These are phyloP conservation scores for Crepidotus variabilis DNA, from an alignment of 768 basidiomycete genomes.

Conservation along the genomic window DNA sequence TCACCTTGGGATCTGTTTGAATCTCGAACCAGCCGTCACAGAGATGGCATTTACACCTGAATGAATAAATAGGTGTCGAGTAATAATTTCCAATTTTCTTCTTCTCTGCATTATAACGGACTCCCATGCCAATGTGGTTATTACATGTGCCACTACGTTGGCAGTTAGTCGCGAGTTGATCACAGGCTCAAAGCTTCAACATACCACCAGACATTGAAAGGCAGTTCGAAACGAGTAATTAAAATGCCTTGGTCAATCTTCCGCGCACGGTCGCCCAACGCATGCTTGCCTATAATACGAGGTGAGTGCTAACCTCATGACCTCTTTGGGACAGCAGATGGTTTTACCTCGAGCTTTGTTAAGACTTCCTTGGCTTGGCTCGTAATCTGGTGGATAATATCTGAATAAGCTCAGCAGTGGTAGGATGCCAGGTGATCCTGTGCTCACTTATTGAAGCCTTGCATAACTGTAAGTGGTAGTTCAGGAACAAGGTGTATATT, in stretches of 20 bases:
- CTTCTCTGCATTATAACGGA: conserved; percentile 99
- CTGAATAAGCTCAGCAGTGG: conserved; percentile 17
- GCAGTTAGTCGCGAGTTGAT: background rate
- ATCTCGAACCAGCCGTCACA: conserved; percentile 99
- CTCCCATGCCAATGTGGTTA: conserved; percentile 97
- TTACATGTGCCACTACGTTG: conserved; percentile 80
- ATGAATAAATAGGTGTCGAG: conserved; percentile 91
- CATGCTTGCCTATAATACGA: conserved; percentile 74
- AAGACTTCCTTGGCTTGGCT: conserved; percentile 60
- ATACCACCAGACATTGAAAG: conserved; percentile 96
- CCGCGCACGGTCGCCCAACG: conserved; percentile 86
- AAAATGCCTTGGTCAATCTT: conserved; percentile 96
- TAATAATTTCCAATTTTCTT: conserved; percentile 94
- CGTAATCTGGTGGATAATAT: conserved; percentile 51
- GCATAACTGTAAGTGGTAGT: conserved; percentile 25
- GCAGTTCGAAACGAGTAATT: conserved; percentile 92
- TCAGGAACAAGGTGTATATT: background rate
- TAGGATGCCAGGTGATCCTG: background rate
- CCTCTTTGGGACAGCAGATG: background rate
- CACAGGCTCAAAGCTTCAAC: conserved; percentile 17
- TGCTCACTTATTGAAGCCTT: conserved; percentile 46
- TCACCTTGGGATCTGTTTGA: conserved; percentile 92
- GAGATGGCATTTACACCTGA: conserved; percentile 96
- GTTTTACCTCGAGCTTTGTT: conserved; percentile 64
- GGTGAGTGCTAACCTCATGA: conserved; percentile 5